phyloP scores from a whole-genome alignment of 257 asterid species.

The Penstemon newberryi region DNA sequence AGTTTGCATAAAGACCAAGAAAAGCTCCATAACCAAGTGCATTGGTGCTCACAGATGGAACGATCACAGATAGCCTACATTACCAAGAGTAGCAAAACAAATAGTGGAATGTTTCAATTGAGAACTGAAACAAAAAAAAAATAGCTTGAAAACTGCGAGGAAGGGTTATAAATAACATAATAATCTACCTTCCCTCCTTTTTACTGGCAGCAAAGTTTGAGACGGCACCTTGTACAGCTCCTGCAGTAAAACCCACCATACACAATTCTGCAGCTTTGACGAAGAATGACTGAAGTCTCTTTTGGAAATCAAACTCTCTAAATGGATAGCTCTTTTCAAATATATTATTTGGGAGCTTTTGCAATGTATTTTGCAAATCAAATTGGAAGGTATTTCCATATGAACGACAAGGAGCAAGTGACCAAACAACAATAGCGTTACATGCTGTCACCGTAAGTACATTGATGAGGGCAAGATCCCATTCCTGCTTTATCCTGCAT shows the following conservation, averaged over 20 bases:
- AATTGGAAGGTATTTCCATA: slow-evolving; percentile 92
- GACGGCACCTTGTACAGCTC: slow-evolving; percentile 86
- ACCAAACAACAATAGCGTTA: slow-evolving; percentile 89
- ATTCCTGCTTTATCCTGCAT: slow-evolving; percentile 89
- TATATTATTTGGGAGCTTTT: slow-evolving; percentile 93
- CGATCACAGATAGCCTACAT: slow-evolving; percentile 74
- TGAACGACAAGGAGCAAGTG: slow-evolving; percentile 97
- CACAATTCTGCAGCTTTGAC: slow-evolving; percentile 90
- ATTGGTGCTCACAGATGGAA: slow-evolving; percentile 81
- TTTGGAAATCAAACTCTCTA: slow-evolving; percentile 87
- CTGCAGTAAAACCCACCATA: slow-evolving; percentile 92
- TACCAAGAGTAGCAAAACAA: slow-evolving; percentile 8
- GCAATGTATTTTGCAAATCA: slow-evolving; percentile 94
- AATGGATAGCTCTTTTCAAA: slow-evolving; percentile 88
- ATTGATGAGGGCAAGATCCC: slow-evolving; percentile 98
- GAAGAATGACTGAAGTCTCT: slow-evolving; percentile 82
- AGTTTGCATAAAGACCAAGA: slow-evolving; percentile 89
- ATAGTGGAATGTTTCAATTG: neutral
- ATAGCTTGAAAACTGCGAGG: neutral
- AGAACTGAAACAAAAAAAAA: slow-evolving; percentile 16
- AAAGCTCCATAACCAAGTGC: slow-evolving; percentile 98
- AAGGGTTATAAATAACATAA: neutral
- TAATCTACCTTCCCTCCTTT: slow-evolving; percentile 81
- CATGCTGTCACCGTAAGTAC: slow-evolving; percentile 88
- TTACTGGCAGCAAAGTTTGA: slow-evolving; percentile 78